A percentile compares a stretch with the other conserved stretches of the same genome.
These are phyloP conservation scores for Candida berthetii DNA, from an alignment of 805 yeast genomes.

Conservation along the genomic window DNA sequence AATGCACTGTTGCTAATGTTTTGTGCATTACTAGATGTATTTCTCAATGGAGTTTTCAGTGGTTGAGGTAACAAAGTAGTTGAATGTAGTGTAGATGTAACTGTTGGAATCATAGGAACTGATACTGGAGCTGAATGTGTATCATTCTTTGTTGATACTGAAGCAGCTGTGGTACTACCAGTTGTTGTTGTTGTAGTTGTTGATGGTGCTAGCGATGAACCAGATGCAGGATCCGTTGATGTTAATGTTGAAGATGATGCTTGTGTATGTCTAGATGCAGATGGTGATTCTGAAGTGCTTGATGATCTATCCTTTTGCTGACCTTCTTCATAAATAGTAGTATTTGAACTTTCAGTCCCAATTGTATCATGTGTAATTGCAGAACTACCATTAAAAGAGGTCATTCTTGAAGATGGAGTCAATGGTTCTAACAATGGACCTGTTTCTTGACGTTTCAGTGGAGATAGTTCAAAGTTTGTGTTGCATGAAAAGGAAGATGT, in stretches of 20 bases:
- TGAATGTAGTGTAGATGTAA: no score
- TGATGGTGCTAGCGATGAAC: neutral
- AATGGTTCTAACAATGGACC: conserved; percentile 64
- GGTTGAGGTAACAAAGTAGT: conserved; percentile 25
- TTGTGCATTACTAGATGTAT: conserved; percentile 9
- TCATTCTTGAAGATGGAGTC: conserved; percentile 40
- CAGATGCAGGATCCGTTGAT: neutral
- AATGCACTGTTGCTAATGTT: conserved; percentile 5
- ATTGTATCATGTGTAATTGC: no score
- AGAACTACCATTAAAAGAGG: conserved; percentile 6
- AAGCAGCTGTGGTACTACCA: no score
- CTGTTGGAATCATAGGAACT: no score
- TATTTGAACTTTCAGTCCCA: no score
- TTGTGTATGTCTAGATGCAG: no score
- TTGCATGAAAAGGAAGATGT: conserved; percentile 64
- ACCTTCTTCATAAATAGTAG: no score
- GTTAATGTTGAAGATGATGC: neutral
- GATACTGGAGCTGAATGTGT: no score
- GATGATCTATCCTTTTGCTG: neutral
- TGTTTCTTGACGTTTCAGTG: conserved; percentile 48
- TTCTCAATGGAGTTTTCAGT: conserved; percentile 32
- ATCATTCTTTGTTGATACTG: no score
- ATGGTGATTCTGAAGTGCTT: no score
- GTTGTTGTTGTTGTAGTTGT: conserved; percentile 1
- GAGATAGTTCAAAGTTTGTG: conserved; percentile 59